Base-by-base conservation (phyloP, 2,329 filamentous ascomycete genomes). In the Diaporthe sp. region DNA sequence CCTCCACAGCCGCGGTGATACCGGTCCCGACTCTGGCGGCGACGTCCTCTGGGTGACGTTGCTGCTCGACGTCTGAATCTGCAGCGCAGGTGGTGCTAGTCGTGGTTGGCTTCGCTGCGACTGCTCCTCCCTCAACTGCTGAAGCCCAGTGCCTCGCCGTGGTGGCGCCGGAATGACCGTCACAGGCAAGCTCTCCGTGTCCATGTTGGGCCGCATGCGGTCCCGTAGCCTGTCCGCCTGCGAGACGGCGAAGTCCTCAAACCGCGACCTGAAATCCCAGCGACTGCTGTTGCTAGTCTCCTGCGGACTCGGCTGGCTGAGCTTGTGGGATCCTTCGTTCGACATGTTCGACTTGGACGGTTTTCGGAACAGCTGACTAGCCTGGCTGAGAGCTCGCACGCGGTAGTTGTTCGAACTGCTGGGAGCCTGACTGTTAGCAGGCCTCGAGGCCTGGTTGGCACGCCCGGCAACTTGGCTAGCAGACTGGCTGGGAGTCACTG, bases 131-230 rank as follows among this genome's bases (percentile, higher is more conserved):
- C 91, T 81, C 10, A 92, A 84, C 71, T 88, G 86, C n/a, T 88
- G 87, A 5, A 92, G 80, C 61, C 89, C 88, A 0, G 88, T 86
- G 7, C 90, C 89, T 74, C 86, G 84, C n/a, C 91, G 86, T 47
- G 87, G 86, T 25, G 91, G 91, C 0, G 91, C 90, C 3, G 91
- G 91, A 19, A 93, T 92, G 10, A 92, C 87, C 25, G 86, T 90
- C 1, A 91, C 87, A 1, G 90, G 90, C 25, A 92, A 82, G 75
- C 86, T 87, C 28, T 88, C 88, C 2, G 87, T 89, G 77, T 89
- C 87, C 0, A 87, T 85, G 0, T 86, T 87, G 13, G 90, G 87
- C 15, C 88, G 85, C 61, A 91, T 85, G 74, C 84, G 87, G 72
- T 92, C 90, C 13, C 90, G 85, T 8, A 92, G 81, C 79, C 86